Percentiles rank a stretch among this genome's conserved stretches.
These are phyloP conservation scores for Septoria petroselini DNA, from an alignment of 2,329 filamentous ascomycete genomes.

Conservation along the genomic window DNA sequence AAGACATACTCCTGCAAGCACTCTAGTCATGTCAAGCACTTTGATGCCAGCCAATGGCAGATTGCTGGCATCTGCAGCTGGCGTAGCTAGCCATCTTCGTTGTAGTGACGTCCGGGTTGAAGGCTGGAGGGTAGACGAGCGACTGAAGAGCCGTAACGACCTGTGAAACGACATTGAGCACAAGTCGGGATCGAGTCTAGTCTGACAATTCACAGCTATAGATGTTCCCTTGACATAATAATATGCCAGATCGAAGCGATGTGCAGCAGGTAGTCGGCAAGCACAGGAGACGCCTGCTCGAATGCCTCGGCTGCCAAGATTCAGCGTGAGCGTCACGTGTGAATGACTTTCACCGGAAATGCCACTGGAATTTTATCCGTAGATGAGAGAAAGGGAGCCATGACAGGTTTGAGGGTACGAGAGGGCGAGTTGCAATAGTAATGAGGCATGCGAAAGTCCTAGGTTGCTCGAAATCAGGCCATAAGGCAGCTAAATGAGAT, in stretches of 20 bases:
- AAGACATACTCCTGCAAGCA: slow-evolving; percentile 74
- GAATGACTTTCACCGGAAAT: no score
- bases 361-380: no score
- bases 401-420: no score
- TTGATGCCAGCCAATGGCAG: slow-evolving; percentile 79
- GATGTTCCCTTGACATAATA: neutral
- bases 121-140: slow-evolving; percentile 8
- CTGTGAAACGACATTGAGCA: neutral
- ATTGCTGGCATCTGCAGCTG: slow-evolving; percentile 44
- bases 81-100: slow-evolving; percentile 44
- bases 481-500: no score
- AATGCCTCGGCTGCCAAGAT: slow-evolving; percentile 5
- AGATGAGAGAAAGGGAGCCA: no score
- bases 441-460: no score
- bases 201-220: neutral
- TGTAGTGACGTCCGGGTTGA: slow-evolving; percentile 16
- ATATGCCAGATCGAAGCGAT: no score
- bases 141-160: slow-evolving; percentile 23
- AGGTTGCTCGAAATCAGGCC: no score
- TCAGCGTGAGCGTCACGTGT: neutral
- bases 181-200: neutral
- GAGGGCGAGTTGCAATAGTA: no score
- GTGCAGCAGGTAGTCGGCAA: slow-evolving; percentile 5
- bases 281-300: neutral
- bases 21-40: slow-evolving; percentile 94